phyloP scores from a whole-genome alignment of 2,329 filamentous ascomycete genomes.

The Pyricularia sp. region DNA sequence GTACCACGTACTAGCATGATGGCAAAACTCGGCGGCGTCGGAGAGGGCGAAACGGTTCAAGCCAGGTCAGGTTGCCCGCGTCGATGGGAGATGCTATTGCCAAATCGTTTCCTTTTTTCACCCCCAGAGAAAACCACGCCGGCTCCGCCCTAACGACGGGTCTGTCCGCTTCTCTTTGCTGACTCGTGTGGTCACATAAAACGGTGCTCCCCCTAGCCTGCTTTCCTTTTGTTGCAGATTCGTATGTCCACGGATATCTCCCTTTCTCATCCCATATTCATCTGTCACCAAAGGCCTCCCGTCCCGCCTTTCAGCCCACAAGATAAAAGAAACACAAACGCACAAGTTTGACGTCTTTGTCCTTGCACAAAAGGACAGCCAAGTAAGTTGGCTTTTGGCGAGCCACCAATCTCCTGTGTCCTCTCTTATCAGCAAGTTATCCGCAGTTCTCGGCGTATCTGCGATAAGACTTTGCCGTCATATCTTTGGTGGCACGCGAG shows the following conservation, averaged over 20 bases:
- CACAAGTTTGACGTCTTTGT: background rate
- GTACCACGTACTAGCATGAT: background rate
- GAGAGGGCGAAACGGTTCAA: background rate
- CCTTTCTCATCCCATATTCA: background rate
- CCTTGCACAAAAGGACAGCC: background rate
- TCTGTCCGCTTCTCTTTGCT: background rate
- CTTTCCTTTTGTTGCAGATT: background rate
- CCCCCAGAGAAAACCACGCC: background rate
- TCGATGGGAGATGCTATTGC: background rate
- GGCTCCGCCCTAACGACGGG: conserved; percentile 1
- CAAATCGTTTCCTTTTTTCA: background rate
- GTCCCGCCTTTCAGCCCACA: background rate
- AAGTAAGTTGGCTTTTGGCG: background rate
- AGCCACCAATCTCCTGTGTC: background rate
- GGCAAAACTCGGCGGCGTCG: background rate
- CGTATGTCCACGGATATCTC: background rate
- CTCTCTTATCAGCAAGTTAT: background rate
- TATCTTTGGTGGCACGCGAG: conserved; percentile 1
- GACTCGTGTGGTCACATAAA: conserved; percentile 3
- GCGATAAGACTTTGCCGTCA: background rate
- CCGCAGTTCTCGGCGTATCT: background rate
- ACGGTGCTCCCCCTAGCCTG: background rate
- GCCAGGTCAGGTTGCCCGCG: background rate
- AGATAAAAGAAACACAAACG: background rate
- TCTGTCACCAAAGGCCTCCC: background rate